These are phyloP conservation scores for Fusarium sp. DNA, from an alignment of 2,329 filamentous ascomycete species.

Conservation along the genomic window DNA sequence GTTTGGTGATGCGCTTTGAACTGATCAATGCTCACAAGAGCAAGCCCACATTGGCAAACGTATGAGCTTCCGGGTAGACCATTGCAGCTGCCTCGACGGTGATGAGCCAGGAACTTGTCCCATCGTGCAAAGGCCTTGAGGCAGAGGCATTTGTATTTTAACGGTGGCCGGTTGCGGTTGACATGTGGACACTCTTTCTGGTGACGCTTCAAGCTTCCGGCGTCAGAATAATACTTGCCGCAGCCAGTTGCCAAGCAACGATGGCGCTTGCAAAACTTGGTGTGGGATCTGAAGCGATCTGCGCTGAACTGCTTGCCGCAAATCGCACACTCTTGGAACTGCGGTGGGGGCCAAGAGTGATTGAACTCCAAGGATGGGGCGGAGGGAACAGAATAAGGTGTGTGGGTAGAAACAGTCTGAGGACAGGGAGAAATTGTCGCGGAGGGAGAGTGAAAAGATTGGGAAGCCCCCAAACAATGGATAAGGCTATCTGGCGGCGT, in stretches of 20 bases:
- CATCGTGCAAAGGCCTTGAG: neutral
- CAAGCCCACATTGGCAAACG: neutral
- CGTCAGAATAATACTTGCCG: neutral
- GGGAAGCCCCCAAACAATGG: neutral
- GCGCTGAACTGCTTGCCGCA: neutral
- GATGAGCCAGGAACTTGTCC: neutral
- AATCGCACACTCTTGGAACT: neutral
- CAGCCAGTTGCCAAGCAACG: neutral
- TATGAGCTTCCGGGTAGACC: neutral
- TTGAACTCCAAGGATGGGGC: too few species aligned
- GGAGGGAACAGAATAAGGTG: neutral
- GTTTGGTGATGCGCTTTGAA: neutral
- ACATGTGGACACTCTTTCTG: neutral
- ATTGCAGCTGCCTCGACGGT: neutral
- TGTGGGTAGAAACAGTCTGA: neutral
- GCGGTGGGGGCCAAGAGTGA: too few species aligned
- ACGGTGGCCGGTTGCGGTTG: neutral
- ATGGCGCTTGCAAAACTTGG: neutral
- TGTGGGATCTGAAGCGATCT: neutral
- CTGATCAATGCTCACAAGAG: neutral
- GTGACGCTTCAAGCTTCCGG: neutral
- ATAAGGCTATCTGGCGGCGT: neutral
- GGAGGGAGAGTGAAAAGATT: neutral
- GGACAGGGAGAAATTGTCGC: neutral
- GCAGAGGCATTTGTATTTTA: neutral